phyloP scores from a whole-genome alignment of 306 rosid genomes.

The Macrotyloma uniflorum region DNA sequence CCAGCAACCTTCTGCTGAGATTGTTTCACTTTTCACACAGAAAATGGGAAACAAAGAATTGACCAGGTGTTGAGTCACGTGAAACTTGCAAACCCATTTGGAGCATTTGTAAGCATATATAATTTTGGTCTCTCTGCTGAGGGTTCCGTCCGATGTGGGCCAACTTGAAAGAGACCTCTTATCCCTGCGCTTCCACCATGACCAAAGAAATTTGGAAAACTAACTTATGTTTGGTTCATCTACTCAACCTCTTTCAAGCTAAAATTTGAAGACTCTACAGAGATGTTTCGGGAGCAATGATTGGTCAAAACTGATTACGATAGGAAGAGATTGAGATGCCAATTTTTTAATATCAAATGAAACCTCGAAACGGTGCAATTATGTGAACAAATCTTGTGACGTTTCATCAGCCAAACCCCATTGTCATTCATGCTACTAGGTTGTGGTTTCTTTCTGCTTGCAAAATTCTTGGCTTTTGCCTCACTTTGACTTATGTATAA shows the following conservation, averaged over 20 bases:
- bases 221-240: conserved; percentile 14
- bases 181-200: conserved; percentile 4
- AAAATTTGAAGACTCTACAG: neutral
- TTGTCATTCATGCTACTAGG: too few relatives aligned
- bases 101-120: conserved; percentile 6
- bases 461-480: neutral
- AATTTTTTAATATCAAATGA: conserved; percentile 15
- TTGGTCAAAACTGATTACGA: conserved; percentile 17
- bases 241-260: conserved; percentile 28
- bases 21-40: neutral
- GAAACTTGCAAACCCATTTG: conserved; percentile 18
- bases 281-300: neutral
- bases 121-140: neutral
- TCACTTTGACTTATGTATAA: neutral
- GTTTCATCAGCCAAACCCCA: neutral
- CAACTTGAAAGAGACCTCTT: conserved; percentile 27
- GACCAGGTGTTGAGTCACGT: conserved; percentile 15
- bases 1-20: too few relatives aligned
- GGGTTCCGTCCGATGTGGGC: conserved; percentile 16
- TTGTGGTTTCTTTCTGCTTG: neutral
- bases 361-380: conserved; percentile 31
- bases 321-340: conserved; percentile 26
- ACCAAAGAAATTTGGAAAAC: neutral
- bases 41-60: conserved; percentile 8
- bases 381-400: neutral